These are phyloP conservation scores for Penicillium sp. DNA, from an alignment of 2,329 filamentous ascomycete species.

Conservation along the genomic window DNA sequence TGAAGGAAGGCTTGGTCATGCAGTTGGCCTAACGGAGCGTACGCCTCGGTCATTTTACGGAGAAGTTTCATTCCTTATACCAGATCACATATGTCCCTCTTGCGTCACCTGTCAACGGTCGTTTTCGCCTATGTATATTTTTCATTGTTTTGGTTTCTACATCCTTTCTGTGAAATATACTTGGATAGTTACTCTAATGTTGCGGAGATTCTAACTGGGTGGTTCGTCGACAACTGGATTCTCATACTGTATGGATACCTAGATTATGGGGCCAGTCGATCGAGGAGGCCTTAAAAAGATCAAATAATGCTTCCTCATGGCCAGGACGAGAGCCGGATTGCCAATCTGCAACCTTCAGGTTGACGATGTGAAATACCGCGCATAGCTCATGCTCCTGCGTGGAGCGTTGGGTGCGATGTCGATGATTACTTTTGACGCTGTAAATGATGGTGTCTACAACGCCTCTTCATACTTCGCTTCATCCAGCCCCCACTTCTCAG, in stretches of 20 bases:
- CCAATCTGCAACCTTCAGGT: conserved; percentile 9
- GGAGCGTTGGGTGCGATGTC: conserved; percentile 14
- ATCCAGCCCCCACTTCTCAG: conserved; percentile 28
- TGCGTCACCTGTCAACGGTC: too few species aligned
- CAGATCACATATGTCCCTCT: too few species aligned
- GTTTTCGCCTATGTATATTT: too few species aligned
- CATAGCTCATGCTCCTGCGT: conserved; percentile 10
- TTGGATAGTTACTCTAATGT: too few species aligned
- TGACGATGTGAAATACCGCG: conserved; percentile 12
- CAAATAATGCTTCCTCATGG: conserved; percentile 5
- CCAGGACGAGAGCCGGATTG: conserved; percentile 12
- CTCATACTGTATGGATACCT: too few species aligned
- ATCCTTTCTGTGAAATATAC: too few species aligned
- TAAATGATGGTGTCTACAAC: conserved; percentile 34
- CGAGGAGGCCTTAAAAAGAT: too few species aligned
- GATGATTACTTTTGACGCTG: conserved; percentile 26
- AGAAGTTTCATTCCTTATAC: too few species aligned
- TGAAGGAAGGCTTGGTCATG: conserved; percentile 43
- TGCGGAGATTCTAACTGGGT: too few species aligned
- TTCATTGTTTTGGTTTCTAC: too few species aligned
- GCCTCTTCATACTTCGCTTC: conserved; percentile 25
- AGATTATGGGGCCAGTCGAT: too few species aligned
- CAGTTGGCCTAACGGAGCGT: conserved; percentile 2
- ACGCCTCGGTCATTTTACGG: neutral
- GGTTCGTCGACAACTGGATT: too few species aligned